These are phyloP conservation scores for Hibiscus syriacus DNA, from an alignment of 345 rosid genomes.

Conservation along the genomic window DNA sequence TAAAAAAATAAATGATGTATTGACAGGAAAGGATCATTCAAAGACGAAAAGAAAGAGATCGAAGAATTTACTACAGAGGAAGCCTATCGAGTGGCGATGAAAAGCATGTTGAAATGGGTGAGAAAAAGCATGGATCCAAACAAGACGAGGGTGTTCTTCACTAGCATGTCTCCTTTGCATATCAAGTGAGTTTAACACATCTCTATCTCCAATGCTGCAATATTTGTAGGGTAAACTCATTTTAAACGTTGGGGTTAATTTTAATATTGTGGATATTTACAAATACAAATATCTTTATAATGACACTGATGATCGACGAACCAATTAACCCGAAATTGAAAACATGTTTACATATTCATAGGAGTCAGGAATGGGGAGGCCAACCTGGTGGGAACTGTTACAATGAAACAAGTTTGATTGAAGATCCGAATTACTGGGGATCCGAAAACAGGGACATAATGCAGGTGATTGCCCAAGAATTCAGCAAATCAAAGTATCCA, in stretches of 20 bases:
- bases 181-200: constrained; percentile 40
- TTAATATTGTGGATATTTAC: too few species aligned
- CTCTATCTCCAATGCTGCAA: too few species aligned
- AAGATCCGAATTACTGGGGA: constrained; percentile 74
- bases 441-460: constrained; percentile 66
- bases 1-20: background rate
- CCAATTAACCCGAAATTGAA: background rate
- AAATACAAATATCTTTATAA: too few species aligned
- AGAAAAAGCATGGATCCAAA: constrained; percentile 29
- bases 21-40: constrained; percentile 78
- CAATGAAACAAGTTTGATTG: constrained; percentile 56
- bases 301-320: background rate
- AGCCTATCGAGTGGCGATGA: constrained; percentile 86
- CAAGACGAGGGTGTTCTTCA: constrained; percentile 80
- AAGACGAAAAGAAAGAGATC: constrained; percentile 54
- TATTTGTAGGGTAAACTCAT: too few species aligned
- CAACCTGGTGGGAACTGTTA: constrained; percentile 62
- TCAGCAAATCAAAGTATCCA: constrained; percentile 50
- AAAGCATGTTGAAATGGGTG: constrained; percentile 64
- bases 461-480: constrained; percentile 72
- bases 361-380: constrained; percentile 87
- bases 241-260: too few species aligned
- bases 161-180: constrained; percentile 97
- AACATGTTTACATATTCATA: constrained; percentile 4
- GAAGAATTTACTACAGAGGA: constrained; percentile 58